Evolutionary conservation across 2,329 filamentous ascomycete species (phyloP).

Genomic region (Hypoxylon sp.): DNA sequence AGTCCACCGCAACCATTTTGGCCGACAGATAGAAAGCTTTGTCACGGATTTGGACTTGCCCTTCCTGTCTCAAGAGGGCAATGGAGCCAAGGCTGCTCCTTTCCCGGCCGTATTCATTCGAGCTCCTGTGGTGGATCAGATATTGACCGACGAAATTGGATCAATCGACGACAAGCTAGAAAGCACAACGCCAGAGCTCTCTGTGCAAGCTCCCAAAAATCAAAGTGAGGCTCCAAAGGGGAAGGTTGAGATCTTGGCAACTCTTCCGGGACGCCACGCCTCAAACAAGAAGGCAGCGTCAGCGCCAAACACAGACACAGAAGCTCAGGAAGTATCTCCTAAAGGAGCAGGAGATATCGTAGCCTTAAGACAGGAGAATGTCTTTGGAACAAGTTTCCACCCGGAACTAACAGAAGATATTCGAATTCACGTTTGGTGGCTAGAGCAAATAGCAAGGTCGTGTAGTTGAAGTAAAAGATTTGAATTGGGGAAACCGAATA

Average conservation of each 20-base stretch:
- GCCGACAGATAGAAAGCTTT: slow-evolving; percentile 93
- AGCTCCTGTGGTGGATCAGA: slow-evolving; percentile 90
- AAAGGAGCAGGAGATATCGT: slow-evolving; percentile 81
- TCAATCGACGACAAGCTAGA: slow-evolving; percentile 60
- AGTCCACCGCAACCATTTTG: slow-evolving; percentile 95
- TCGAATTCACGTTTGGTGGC: slow-evolving; percentile 95
- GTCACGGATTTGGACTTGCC: slow-evolving; percentile 80
- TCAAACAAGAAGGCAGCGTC: slow-evolving; percentile 57
- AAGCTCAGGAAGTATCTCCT: slow-evolving; percentile 46
- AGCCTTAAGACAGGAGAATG: slow-evolving; percentile 90
- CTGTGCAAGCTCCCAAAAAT: slow-evolving; percentile 46
- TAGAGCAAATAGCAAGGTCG: slow-evolving; percentile 72
- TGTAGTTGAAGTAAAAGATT: slow-evolving; percentile 50
- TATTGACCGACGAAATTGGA: slow-evolving; percentile 66
- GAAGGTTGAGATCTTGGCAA: slow-evolving; percentile 66
- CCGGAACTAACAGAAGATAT: slow-evolving; percentile 91
- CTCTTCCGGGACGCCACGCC: slow-evolving; percentile 61
- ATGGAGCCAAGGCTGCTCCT: slow-evolving; percentile 55
- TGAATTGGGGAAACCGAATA: slow-evolving; percentile 9
- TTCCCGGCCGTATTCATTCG: slow-evolving; percentile 94
- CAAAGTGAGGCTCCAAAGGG: slow-evolving; percentile 38
- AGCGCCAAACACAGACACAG: slow-evolving; percentile 52
- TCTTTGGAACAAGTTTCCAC: slow-evolving; percentile 95
- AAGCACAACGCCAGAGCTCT: slow-evolving; percentile 43
- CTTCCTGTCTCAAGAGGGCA: slow-evolving; percentile 68